Evolutionary conservation across 2,329 filamentous ascomycete species (phyloP).

Genomic region (Ceratocystis cubensis): DNA sequence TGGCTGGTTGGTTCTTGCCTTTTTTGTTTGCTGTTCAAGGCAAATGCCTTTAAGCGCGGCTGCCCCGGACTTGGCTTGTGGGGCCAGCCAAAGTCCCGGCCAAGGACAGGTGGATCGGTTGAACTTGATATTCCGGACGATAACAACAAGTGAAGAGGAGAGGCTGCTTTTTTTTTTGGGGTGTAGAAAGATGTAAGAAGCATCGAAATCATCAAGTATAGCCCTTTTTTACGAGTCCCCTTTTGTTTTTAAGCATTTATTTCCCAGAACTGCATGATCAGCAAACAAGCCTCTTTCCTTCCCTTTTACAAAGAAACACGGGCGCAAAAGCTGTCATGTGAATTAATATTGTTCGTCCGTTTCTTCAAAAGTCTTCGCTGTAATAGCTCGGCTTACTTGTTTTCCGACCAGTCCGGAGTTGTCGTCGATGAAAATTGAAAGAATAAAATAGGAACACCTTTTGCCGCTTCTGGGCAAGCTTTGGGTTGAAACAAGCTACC

Average conservation of each 20-base stretch:
- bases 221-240: background rate
- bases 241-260: too few species aligned
- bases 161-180: background rate
- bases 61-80: background rate
- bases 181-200: background rate
- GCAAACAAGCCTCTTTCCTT: too few species aligned
- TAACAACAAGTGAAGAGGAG: background rate
- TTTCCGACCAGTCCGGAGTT: too few species aligned
- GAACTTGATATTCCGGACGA: background rate
- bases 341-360: too few species aligned
- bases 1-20: background rate
- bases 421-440: background rate
- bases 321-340: too few species aligned
- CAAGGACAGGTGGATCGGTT: background rate
- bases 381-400: too few species aligned
- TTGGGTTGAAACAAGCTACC: background rate
- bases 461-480: background rate
- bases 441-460: background rate
- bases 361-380: too few species aligned
- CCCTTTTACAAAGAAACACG: too few species aligned
- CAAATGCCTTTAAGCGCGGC: background rate
- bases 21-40: background rate
- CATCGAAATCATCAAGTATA: background rate
- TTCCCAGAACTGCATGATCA: too few species aligned
- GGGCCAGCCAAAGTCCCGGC: background rate